Evolutionary conservation across 441 rosid species (phyloP).

Genomic region (Gossypium gossypioides): DNA sequence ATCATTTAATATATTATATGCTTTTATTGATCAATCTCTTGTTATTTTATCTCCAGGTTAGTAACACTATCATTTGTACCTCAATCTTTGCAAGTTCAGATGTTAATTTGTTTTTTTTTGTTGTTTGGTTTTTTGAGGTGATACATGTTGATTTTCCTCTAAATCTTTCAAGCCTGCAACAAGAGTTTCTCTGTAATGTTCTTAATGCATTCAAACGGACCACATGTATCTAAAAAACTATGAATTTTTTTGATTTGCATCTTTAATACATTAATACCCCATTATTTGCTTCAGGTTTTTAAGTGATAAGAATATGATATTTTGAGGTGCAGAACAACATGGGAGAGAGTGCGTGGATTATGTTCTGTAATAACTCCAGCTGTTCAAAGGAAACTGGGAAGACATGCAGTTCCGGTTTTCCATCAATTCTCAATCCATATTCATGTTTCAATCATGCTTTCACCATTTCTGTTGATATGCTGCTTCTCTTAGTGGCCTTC

Average conservation of each 20-base stretch:
- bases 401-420: slow-evolving; percentile 14
- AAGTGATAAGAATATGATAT: background rate
- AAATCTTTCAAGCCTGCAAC: too few species aligned
- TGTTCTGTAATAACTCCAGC: slow-evolving; percentile 16
- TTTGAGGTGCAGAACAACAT: slow-evolving; percentile 1
- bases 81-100: background rate
- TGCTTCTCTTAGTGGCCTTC: slow-evolving; percentile 16
- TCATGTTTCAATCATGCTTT: slow-evolving; percentile 22
- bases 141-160: background rate
- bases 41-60: background rate
- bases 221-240: background rate
- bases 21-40: background rate
- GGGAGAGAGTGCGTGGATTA: slow-evolving; percentile 11
- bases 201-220: background rate
- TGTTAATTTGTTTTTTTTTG: background rate
- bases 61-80: background rate
- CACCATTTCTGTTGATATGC: slow-evolving; percentile 19
- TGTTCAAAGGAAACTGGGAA: slow-evolving; percentile 3
- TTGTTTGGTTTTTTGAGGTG: background rate
- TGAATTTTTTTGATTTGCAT: background rate
- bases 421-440: slow-evolving; percentile 15
- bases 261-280: background rate
- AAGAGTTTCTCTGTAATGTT: too few species aligned
- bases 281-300: background rate
- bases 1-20: background rate